phyloP scores from a whole-genome alignment of 2,329 filamentous ascomycete genomes.

The Aureobasidium sp. region DNA sequence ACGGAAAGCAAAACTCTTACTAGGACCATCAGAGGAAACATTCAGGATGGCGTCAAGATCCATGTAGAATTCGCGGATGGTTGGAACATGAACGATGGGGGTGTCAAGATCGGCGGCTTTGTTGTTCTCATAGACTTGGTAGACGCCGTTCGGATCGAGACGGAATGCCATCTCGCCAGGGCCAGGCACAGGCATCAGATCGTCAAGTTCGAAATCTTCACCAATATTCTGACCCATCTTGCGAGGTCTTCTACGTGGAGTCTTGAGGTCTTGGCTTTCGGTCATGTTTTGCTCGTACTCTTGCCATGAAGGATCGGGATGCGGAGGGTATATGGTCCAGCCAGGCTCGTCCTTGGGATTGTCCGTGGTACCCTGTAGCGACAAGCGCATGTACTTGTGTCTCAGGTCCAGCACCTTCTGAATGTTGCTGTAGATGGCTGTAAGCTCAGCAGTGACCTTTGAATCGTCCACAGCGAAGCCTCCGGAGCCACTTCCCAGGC shows the following conservation, averaged over 20 bases:
- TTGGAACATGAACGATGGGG: conserved; percentile 79
- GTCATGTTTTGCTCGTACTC: conserved; percentile 29
- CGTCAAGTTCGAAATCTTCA: conserved; percentile 80
- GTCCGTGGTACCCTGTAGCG: conserved; percentile 71
- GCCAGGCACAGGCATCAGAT: conserved; percentile 66
- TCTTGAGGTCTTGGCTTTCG: conserved; percentile 27
- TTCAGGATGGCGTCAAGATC: conserved; percentile 81
- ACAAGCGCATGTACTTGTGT: conserved; percentile 81
- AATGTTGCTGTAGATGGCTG: conserved; percentile 81
- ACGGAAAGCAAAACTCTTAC: conserved; percentile 94
- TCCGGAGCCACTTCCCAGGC: conserved; percentile 53
- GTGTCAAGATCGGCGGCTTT: conserved; percentile 54
- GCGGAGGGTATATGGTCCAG: conserved; percentile 87
- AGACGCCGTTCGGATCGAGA: conserved; percentile 79
- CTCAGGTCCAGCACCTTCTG: conserved; percentile 82
- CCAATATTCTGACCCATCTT: conserved; percentile 89
- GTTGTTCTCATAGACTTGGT: conserved; percentile 77
- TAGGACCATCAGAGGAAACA: conserved; percentile 90
- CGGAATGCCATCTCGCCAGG: conserved; percentile 66
- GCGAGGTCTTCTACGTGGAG: conserved; percentile 48
- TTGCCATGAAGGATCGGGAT: conserved; percentile 81
- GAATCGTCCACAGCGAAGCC: conserved; percentile 67
- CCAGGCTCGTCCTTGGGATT: conserved; percentile 79
- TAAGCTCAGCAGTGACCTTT: conserved; percentile 75
- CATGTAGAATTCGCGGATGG: conserved; percentile 90